A percentile compares a stretch with the other conserved stretches of the same genome.
phyloP scores from a whole-genome alignment of 441 rosid genomes.

The Populus hybrid region DNA sequence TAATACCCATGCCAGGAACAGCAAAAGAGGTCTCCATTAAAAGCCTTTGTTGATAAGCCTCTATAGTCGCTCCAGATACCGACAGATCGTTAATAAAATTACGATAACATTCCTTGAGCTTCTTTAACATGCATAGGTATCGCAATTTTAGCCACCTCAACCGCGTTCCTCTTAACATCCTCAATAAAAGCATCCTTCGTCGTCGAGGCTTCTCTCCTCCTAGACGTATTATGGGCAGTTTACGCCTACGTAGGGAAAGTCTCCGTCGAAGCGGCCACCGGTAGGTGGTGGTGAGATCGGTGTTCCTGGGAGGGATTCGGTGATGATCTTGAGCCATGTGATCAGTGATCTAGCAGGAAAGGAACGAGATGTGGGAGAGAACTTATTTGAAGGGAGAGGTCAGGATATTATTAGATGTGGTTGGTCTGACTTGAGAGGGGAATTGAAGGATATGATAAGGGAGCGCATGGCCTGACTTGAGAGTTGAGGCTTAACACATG shows the following conservation, averaged over 20 bases:
- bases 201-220: conserved; percentile 35
- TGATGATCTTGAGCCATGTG: conserved; percentile 31
- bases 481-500: too few relatives aligned
- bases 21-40: conserved; percentile 42
- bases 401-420: neutral
- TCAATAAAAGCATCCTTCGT: conserved; percentile 26
- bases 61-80: conserved; percentile 40
- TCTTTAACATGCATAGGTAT: conserved; percentile 33
- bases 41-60: conserved; percentile 44
- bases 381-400: neutral
- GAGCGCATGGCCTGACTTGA: too few relatives aligned
- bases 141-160: conserved; percentile 40
- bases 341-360: neutral
- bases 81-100: conserved; percentile 38
- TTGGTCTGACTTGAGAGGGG: too few relatives aligned
- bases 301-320: conserved; percentile 10
- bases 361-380: neutral
- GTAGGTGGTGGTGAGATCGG: conserved; percentile 12
- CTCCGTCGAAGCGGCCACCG: conserved; percentile 26
- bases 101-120: conserved; percentile 39
- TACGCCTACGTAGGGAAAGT: conserved; percentile 25
- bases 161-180: conserved; percentile 35
- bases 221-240: conserved; percentile 34
- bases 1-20: conserved; percentile 45
- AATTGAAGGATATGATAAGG: too few relatives aligned